Evolutionary conservation across 2,329 filamentous ascomycete genomes (phyloP).

Genomic region (Dryadomyces quercivorus): DNA sequence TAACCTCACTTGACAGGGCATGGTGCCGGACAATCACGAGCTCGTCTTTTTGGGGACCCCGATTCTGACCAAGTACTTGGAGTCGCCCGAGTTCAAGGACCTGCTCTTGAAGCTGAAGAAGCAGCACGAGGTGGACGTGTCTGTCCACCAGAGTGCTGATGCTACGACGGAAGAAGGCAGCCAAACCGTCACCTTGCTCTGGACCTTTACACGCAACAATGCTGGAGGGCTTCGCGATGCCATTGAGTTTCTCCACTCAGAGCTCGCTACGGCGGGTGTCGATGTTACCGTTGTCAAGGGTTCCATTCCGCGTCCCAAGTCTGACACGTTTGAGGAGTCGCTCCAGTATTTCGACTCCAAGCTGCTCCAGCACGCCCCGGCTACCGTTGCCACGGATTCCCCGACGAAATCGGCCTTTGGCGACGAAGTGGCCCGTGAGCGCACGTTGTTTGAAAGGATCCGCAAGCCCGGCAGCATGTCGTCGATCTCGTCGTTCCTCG

Average conservation of each 20-base stretch:
- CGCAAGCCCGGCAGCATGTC: slow-evolving; percentile 92
- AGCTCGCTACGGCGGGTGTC: slow-evolving; percentile 79
- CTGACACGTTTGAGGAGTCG: slow-evolving; percentile 95
- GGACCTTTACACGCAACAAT: slow-evolving; percentile 92
- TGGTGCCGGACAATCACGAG: slow-evolving; percentile 95
- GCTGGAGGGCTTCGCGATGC: slow-evolving; percentile 90
- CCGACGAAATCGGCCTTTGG: slow-evolving; percentile 77
- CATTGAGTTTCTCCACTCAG: slow-evolving; percentile 82
- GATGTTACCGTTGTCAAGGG: slow-evolving; percentile 81
- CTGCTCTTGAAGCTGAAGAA: slow-evolving; percentile 73
- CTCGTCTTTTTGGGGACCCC: slow-evolving; percentile 68
- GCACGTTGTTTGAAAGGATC: slow-evolving; percentile 79
- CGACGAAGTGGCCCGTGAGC: slow-evolving; percentile 68
- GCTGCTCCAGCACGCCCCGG: slow-evolving; percentile 82
- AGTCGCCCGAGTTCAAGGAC: slow-evolving; percentile 71
- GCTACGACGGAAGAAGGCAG: slow-evolving; percentile 45
- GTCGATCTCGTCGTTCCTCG: slow-evolving; percentile 90
- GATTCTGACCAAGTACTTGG: slow-evolving; percentile 69
- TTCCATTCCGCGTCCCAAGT: slow-evolving; percentile 94
- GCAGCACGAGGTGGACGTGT: slow-evolving; percentile 84
- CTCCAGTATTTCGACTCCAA: slow-evolving; percentile 96
- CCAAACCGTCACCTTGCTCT: slow-evolving; percentile 52
- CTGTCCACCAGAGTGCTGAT: slow-evolving; percentile 53
- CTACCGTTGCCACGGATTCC: slow-evolving; percentile 70
- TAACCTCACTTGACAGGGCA: slow-evolving; percentile 44